Percentiles rank a stretch among this genome's conserved stretches.
These are phyloP conservation scores for Fraxinus excelsior DNA, from an alignment of 257 asterid genomes.

Conservation along the genomic window DNA sequence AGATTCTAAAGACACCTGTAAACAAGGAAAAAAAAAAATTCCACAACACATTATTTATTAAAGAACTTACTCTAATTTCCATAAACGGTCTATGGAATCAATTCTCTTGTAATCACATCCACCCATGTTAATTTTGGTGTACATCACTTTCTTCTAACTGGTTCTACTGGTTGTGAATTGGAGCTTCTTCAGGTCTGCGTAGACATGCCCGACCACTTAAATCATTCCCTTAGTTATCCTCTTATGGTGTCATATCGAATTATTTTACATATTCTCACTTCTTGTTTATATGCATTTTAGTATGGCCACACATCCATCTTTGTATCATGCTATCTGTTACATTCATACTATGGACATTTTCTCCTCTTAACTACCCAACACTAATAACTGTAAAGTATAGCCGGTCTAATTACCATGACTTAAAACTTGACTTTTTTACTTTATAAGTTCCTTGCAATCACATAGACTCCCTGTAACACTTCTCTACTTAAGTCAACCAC, in stretches of 20 bases:
- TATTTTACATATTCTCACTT: neutral
- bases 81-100: neutral
- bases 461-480: neutral
- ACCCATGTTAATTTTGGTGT: neutral
- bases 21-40: conserved; percentile 5
- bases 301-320: neutral
- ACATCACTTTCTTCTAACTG: neutral
- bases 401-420: neutral
- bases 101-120: neutral
- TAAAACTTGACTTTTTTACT: neutral
- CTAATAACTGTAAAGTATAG: neutral
- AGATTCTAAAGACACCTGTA: conserved; percentile 16
- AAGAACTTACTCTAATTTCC: neutral
- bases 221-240: neutral
- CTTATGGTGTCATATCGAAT: neutral
- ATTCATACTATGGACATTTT: neutral
- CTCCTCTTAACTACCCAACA: neutral
- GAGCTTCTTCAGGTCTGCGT: neutral
- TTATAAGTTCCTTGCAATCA: neutral
- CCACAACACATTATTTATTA: conserved; percentile 12
- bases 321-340: neutral
- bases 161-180: neutral
- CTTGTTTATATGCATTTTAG: neutral
- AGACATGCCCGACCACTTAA: neutral
- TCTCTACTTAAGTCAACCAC: neutral